Evolutionary conservation across 495 filamentous ascomycete species (phyloP).

Genomic region (Cudoniella acicularis): DNA sequence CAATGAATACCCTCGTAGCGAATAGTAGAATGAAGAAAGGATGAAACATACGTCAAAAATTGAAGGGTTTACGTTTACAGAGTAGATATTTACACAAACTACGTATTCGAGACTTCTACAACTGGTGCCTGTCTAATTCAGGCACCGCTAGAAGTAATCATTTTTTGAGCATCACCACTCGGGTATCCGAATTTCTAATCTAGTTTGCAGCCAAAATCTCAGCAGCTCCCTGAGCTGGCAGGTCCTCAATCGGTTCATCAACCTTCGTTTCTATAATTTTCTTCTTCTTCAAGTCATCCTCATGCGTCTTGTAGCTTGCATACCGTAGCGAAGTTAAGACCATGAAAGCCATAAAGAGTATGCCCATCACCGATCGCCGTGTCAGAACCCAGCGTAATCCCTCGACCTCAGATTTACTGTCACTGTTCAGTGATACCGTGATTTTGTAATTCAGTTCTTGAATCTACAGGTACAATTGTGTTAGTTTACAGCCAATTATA

Average conservation of each 20-base stretch:
- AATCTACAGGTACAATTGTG: conserved; percentile 50
- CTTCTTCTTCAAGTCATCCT: conserved; percentile 37
- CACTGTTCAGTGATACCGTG: conserved; percentile 77
- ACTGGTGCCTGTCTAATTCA: not conserved
- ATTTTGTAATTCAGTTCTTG: conserved; percentile 95
- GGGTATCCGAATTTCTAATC: not conserved
- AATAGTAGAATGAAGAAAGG: not conserved
- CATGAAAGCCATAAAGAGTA: conserved; percentile 57
- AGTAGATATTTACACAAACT: no score
- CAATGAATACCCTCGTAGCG: not conserved
- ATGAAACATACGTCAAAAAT: no score
- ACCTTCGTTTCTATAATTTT: conserved; percentile 11
- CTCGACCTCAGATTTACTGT: conserved; percentile 87
- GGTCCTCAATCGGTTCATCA: conserved; percentile 10
- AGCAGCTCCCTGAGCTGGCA: conserved; percentile 21
- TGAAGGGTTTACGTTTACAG: no score
- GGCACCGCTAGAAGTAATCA: not conserved
- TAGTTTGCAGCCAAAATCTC: conserved; percentile 25
- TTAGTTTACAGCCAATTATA: no score
- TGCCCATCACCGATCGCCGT: conserved; percentile 75
- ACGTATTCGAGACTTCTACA: not conserved
- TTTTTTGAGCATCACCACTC: not conserved
- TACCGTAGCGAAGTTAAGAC: conserved; percentile 47
- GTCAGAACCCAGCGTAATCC: conserved; percentile 88
- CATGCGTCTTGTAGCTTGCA: conserved; percentile 26